phyloP scores from a whole-genome alignment of 805 yeast genomes.

The Wickerhamomyces hampshirensis region DNA sequence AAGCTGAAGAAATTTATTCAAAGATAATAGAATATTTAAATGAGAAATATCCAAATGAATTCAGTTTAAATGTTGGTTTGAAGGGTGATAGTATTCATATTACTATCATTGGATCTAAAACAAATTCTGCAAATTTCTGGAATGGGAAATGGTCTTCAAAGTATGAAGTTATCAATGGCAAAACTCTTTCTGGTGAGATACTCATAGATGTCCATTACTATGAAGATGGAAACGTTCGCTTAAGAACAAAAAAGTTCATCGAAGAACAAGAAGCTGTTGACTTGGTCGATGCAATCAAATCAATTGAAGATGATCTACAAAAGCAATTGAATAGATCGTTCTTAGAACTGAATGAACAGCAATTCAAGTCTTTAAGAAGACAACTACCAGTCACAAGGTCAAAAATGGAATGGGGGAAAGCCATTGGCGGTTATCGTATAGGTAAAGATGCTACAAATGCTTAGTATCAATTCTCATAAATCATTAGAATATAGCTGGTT shows the following conservation, averaged over 20 bases:
- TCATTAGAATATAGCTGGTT: not conserved
- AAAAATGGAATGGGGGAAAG: conserved; percentile 91
- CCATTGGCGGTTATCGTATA: conserved; percentile 82
- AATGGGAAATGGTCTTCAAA: conserved; percentile 84
- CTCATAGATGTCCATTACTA: conserved; percentile 80
- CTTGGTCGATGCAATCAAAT: conserved; percentile 43
- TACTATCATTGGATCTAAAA: conserved; percentile 64
- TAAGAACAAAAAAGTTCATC: conserved; percentile 43
- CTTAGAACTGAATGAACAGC: conserved; percentile 66
- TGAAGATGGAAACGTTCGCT: conserved; percentile 93
- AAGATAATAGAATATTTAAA: conserved; percentile 42
- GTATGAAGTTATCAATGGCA: conserved; percentile 38
- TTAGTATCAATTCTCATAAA: not conserved
- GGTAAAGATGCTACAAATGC: conserved; percentile 67
- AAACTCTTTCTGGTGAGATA: conserved; percentile 47
- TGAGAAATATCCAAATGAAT: conserved; percentile 63
- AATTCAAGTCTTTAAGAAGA: conserved; percentile 83
- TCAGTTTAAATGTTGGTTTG: conserved; percentile 40
- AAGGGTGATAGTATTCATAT: conserved; percentile 29
- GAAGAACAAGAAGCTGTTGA: conserved; percentile 17
- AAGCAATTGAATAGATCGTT: conserved; percentile 57
- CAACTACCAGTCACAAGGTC: conserved; percentile 89
- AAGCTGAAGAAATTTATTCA: conserved; percentile 8
- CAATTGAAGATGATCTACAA: conserved; percentile 58
- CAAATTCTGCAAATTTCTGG: conserved; percentile 75